Evolutionary conservation across 208 protist species (phyloP), one percentile per base, ranked within the genome.

Genomic region (Hexamita inflata): DNA sequence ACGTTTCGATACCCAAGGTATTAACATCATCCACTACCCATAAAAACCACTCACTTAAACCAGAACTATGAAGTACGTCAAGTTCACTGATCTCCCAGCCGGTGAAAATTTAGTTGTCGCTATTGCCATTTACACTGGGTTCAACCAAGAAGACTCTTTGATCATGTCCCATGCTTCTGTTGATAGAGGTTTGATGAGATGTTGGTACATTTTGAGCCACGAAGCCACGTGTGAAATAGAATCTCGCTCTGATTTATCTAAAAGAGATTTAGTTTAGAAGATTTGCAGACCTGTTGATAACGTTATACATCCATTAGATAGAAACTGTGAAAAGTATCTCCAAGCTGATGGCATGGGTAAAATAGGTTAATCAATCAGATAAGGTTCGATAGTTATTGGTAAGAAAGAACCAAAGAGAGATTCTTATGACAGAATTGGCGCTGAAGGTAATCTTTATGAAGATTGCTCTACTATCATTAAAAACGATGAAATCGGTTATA

Each of bases 81-180:
- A 93, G 41, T 96, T 94, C 80, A 79, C 86, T 58, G 85, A 96
- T 77, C 77, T 99, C 7, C 94, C 95, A n/a, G 94, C 95, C 2
- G 97, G 97, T 29, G 94, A 97, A 58, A 99, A 99, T 85, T 94
- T 94, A 26, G 95, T 94, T 78, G 92, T 99, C 30, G 96, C 94
- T 34, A 94, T 99, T 38, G 96, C 98, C 92, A 92, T 86, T 59
- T 98, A 98, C 82, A 95, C 93, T 40, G 97, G 97, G 0, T 99
- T 99, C 85, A 95, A 99, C 86, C 98, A 98, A 78, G 97, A 99
- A 86, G 97, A 99, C 88, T 95, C 96, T 30, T 80, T 98, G 24
- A 91, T 99, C 53, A 88, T 99, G 74, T 99, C 98, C 82, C 88
- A 94, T 59, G 90, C 88, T 35, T 66, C 92, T 0, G 92, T 98